These are phyloP conservation scores for Fusarium sp. DNA, from an alignment of 2,329 filamentous ascomycete species.

Conservation along the genomic window DNA sequence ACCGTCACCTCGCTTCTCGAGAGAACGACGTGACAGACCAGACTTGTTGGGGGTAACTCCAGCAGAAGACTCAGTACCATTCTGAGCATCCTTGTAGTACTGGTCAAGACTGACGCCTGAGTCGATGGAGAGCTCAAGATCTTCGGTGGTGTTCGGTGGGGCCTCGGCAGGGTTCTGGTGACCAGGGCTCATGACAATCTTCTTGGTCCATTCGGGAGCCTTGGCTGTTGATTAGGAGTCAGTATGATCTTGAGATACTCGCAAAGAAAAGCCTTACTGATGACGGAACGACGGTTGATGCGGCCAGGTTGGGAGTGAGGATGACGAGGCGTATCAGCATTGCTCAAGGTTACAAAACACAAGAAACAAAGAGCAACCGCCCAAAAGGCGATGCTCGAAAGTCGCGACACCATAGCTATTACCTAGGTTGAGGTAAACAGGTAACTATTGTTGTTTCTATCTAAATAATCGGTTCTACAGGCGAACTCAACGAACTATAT, in stretches of 20 bases:
- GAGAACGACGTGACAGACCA: not conserved
- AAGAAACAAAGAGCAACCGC: constrained; percentile 7
- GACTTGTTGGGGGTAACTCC: constrained; percentile 1
- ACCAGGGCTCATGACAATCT: not conserved
- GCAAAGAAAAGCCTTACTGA: not conserved
- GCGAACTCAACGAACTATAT: too few relatives aligned
- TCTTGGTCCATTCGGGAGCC: constrained; percentile 13
- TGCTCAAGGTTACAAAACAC: not conserved
- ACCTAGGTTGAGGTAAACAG: too few relatives aligned
- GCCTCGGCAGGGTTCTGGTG: constrained; percentile 19
- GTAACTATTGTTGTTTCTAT: too few relatives aligned
- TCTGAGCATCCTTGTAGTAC: constrained; percentile 12
- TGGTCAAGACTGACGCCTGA: not conserved
- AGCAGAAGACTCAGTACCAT: not conserved
- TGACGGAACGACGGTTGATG: not conserved
- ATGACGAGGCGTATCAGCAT: not conserved
- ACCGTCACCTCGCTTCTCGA: constrained; percentile 10
- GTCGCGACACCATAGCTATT: constrained; percentile 4
- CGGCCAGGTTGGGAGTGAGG: not conserved
- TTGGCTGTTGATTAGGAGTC: constrained; percentile 8
- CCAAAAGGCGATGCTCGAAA: constrained; percentile 5
- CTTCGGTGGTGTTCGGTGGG: not conserved
- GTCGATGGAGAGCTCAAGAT: constrained; percentile 9
- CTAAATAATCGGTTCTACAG: too few relatives aligned
- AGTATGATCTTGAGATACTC: too few relatives aligned